These are phyloP conservation scores for Spinacia oleracea DNA, from an alignment of 179 eudicot genomes.

Conservation along the genomic window DNA sequence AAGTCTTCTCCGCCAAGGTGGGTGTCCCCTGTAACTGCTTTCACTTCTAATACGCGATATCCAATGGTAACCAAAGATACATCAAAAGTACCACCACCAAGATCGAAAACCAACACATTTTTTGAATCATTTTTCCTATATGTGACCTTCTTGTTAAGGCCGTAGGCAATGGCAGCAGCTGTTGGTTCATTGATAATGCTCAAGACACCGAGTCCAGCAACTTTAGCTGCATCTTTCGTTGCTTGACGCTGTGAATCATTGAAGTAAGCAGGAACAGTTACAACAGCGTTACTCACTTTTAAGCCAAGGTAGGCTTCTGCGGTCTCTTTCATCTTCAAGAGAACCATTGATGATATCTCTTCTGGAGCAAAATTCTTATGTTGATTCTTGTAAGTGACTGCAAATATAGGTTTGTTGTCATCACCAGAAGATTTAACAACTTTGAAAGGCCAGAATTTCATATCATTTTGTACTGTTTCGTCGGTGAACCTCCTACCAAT, in stretches of 20 bases:
- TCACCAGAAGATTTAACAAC: background rate
- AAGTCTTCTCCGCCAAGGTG: background rate
- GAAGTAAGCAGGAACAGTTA: background rate
- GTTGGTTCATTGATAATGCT: background rate
- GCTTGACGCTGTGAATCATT: background rate
- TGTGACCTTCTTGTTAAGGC: background rate
- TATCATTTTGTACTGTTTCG: no score
- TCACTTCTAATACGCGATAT: background rate
- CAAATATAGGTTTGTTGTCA: background rate
- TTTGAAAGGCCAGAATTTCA: no score
- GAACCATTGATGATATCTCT: background rate
- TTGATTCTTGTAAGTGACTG: background rate
- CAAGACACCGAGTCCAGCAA: background rate
- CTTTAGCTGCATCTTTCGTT: background rate
- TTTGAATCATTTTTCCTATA: background rate
- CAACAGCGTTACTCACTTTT: background rate
- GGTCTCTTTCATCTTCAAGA: background rate
- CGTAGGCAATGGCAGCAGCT: constrained; percentile 6
- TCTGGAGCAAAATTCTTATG: background rate
- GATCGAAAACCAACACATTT: background rate
- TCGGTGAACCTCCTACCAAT: no score
- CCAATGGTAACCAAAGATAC: background rate
- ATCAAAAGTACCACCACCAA: constrained; percentile 4
- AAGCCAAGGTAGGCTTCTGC: background rate
- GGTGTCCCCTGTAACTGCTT: background rate